These are phyloP conservation scores for Candida sanyaensis DNA, from an alignment of 1,139 yeast species.

Conservation along the genomic window DNA sequence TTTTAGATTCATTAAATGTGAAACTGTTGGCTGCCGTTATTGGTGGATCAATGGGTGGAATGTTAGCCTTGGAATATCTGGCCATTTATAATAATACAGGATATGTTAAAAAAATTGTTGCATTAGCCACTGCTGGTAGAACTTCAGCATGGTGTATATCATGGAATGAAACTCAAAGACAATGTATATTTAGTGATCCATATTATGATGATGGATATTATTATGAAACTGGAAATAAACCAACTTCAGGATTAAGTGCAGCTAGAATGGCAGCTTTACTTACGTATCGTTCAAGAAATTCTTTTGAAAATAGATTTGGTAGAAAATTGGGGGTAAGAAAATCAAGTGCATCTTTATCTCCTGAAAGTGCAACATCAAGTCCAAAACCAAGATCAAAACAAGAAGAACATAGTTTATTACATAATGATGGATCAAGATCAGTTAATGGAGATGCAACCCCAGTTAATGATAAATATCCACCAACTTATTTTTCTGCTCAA, in stretches of 20 bases:
- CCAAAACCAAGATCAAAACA: slow-evolving; percentile 38
- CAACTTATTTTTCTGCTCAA: slow-evolving; percentile 93
- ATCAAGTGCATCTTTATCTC: not conserved
- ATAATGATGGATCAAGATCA: slow-evolving; percentile 42
- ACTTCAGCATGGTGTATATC: slow-evolving; percentile 99
- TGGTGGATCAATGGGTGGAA: slow-evolving; percentile 99
- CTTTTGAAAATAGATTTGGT: slow-evolving; percentile 89
- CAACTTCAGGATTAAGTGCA: slow-evolving; percentile 85
- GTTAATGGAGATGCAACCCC: slow-evolving; percentile 14
- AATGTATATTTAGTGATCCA: slow-evolving; percentile 93
- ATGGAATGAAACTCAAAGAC: slow-evolving; percentile 98
- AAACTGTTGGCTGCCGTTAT: slow-evolving; percentile 77
- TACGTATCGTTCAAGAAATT: slow-evolving; percentile 88
- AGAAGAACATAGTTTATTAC: slow-evolving; percentile 48
- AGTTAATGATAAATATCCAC: slow-evolving; percentile 50
- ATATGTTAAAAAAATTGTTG: slow-evolving; percentile 73
- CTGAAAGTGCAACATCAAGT: slow-evolving; percentile 2
- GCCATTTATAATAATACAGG: slow-evolving; percentile 66
- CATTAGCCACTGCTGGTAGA: slow-evolving; percentile 91
- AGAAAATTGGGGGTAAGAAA: slow-evolving; percentile 47
- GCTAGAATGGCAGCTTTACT: slow-evolving; percentile 96
- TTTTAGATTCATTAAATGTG: slow-evolving; percentile 75
- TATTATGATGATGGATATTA: slow-evolving; percentile 85
- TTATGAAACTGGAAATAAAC: slow-evolving; percentile 59
- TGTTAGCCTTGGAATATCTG: slow-evolving; percentile 86